Percentiles rank a stretch among this genome's conserved stretches.
These are phyloP conservation scores for Sporisorium sorghi DNA, from an alignment of 1,284 basidiomycete species.

Conservation along the genomic window DNA sequence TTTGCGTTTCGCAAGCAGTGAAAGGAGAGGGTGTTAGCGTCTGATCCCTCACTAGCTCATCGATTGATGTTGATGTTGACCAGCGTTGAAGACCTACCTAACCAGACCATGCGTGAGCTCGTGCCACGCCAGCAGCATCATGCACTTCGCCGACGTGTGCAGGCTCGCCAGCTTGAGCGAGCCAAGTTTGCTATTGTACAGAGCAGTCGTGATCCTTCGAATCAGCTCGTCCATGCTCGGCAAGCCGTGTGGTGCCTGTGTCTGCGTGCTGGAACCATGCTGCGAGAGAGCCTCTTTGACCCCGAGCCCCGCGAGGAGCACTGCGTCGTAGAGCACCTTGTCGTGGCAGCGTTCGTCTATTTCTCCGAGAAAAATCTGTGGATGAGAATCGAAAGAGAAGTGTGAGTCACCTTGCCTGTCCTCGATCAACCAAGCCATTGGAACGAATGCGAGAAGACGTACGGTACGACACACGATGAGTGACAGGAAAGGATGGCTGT, in stretches of 20 bases:
- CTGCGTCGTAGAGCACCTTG: conserved; percentile 10
- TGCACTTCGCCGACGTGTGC: conserved; percentile 18
- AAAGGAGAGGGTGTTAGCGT: too few species aligned
- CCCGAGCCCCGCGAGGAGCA: conserved; percentile 21
- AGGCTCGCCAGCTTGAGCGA: conserved; percentile 7
- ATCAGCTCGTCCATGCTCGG: conserved; percentile 7
- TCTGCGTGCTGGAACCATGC: not conserved
- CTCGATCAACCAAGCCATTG: too few species aligned
- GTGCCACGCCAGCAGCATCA: conserved; percentile 49
- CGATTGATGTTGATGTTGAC: not conserved
- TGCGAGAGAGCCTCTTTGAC: conserved; percentile 6
- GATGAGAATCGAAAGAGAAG: not conserved
- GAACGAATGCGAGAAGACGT: too few species aligned
- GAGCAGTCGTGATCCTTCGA: not conserved
- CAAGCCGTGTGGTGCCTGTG: not conserved
- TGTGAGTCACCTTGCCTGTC: not conserved
- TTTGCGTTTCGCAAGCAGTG: not conserved
- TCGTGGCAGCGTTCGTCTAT: conserved; percentile 7
- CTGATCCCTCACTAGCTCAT: too few species aligned
- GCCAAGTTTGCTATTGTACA: conserved; percentile 12
- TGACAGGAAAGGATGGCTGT: conserved; percentile 37
- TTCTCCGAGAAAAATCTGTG: conserved; percentile 13
- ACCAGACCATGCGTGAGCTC: conserved; percentile 23
- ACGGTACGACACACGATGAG: conserved; percentile 36
- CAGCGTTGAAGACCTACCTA: conserved; percentile 14